A percentile compares a stretch with the other conserved stretches of the same genome.
Conservation (phyloP, 2,329 filamentous ascomycete genomes). For the Hypocrella siamensis region DNA sequence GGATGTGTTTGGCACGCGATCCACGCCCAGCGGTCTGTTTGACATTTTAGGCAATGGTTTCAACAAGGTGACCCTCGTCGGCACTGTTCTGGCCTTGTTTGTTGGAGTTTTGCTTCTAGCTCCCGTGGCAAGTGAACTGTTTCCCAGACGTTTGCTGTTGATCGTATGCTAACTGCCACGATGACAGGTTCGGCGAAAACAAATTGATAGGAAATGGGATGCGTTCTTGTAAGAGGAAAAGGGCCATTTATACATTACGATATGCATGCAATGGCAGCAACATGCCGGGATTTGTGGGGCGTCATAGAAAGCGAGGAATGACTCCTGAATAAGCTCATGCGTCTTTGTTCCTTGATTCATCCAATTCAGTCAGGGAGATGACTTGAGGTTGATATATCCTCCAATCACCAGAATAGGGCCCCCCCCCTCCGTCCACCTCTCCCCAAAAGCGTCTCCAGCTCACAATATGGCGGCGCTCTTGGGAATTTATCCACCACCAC, state of each 20-base stretch:
- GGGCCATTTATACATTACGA: background rate
- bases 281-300: too few relatives aligned
- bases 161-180: background rate
- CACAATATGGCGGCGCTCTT: too few relatives aligned
- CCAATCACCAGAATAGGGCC: too few relatives aligned
- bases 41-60: constrained; percentile 90
- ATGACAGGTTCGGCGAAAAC: constrained; percentile 42
- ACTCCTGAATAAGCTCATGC: too few relatives aligned
- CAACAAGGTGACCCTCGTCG: constrained; percentile 72
- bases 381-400: too few relatives aligned
- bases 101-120: constrained; percentile 63
- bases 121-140: constrained; percentile 66
- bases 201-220: constrained; percentile 51
- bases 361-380: too few relatives aligned
- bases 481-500: too few relatives aligned
- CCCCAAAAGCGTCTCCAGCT: too few relatives aligned
- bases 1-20: constrained; percentile 75
- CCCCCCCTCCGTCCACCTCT: too few relatives aligned
- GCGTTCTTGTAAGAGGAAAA: constrained; percentile 14
- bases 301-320: too few relatives aligned
- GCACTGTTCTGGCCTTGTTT: constrained; percentile 67
- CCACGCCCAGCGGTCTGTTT: constrained; percentile 79
- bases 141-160: background rate
- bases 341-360: too few relatives aligned
- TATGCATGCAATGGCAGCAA: too few relatives aligned